A percentile compares a stretch with the other conserved stretches of the same genome.
Evolutionary conservation across 176 grass and related monocot species (phyloP).

Genomic region (Phyllostachys edulis): DNA sequence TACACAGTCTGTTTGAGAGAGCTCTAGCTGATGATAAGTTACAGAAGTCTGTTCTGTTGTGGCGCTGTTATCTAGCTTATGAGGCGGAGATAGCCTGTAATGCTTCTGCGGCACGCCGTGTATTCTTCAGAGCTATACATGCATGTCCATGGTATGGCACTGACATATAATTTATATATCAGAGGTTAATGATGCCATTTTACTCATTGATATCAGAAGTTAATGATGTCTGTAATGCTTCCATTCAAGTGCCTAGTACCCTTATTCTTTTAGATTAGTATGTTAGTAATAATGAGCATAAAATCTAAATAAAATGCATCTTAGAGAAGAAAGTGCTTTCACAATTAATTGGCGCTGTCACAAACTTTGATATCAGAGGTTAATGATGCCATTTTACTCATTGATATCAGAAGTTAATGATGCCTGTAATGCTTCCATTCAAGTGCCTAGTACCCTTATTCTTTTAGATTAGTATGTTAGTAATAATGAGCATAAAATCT

Average conservation of each 20-base stretch:
- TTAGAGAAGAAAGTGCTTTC: neutral
- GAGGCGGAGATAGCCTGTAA: conserved; percentile 66
- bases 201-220: neutral
- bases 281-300: neutral
- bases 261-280: neutral
- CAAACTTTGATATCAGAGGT: neutral
- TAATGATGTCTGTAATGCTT: too few relatives aligned
- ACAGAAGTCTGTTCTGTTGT: conserved; percentile 89
- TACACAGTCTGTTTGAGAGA: conserved; percentile 89
- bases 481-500: neutral
- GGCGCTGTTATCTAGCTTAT: conserved; percentile 88
- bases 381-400: conserved; percentile 8
- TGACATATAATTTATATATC: conserved; percentile 11
- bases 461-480: neutral
- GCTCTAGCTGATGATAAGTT: conserved; percentile 78
- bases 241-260: neutral
- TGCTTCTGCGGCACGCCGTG: conserved; percentile 65
- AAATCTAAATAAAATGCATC: neutral
- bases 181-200: conserved; percentile 8
- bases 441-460: neutral
- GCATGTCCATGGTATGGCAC: conserved; percentile 80
- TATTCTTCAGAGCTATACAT: conserved; percentile 99
- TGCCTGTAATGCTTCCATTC: neutral
- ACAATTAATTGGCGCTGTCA: neutral
- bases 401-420: neutral